A percentile compares a stretch with the other conserved stretches of the same genome.
phyloP scores from a whole-genome alignment of 148 eudicot species.

The Bassia scoparia region DNA sequence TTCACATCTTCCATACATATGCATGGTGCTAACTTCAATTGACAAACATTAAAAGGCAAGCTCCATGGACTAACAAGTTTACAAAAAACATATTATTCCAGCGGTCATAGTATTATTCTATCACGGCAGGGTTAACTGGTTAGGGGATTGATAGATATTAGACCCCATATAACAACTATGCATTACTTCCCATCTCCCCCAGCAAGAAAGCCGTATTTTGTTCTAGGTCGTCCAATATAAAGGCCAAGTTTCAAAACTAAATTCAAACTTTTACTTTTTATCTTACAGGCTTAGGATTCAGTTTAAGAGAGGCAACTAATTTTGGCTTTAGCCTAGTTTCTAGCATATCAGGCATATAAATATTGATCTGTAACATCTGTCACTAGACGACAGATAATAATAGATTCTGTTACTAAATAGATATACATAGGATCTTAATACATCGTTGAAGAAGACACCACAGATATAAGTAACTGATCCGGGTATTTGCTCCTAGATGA shows the following conservation, averaged over 20 bases:
- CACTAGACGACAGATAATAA: not conserved
- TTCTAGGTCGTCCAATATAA: not conserved
- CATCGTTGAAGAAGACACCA: not conserved
- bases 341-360: too few species aligned
- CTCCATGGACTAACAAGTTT: not conserved
- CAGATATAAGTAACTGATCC: too few species aligned
- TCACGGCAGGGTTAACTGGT: too few species aligned
- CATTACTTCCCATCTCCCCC: not conserved
- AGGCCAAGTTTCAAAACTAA: not conserved
- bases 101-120: not conserved
- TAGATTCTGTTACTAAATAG: not conserved
- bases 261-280: not conserved
- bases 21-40: not conserved
- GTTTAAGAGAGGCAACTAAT: too few species aligned
- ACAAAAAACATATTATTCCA: not conserved
- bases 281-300: not conserved
- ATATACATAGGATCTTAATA: too few species aligned
- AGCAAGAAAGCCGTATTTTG: not conserved
- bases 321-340: too few species aligned
- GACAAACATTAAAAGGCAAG: not conserved
- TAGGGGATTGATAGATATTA: too few species aligned
- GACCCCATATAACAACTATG: not conserved
- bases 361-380: too few species aligned
- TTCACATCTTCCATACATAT: not conserved
- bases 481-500: not conserved